These are phyloP conservation scores for Tritrichomonas foetus DNA, from an alignment of 208 protist species.

Conservation along the genomic window DNA sequence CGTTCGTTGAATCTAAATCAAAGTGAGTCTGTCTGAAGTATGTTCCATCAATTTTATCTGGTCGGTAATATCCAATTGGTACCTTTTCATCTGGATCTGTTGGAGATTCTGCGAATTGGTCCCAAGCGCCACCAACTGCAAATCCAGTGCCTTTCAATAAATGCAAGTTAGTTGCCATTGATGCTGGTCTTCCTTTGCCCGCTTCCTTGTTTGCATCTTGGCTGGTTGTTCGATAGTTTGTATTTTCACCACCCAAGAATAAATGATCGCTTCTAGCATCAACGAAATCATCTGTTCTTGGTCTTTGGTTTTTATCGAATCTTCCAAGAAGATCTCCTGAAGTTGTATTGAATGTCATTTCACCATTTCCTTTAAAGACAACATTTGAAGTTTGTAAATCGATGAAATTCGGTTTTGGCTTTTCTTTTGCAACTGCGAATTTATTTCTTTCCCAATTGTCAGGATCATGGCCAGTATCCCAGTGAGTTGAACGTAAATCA, in stretches of 20 bases:
- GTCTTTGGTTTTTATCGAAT: not conserved
- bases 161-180: not conserved
- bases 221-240: not conserved
- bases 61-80: not conserved
- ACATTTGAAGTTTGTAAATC: not conserved
- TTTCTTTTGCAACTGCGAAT: not conserved
- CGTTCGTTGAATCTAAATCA: not conserved
- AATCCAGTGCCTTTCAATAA: not conserved
- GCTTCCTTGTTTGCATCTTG: not conserved
- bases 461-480: not conserved
- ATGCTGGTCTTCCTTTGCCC: not conserved
- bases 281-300: not conserved
- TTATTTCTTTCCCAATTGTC: not conserved
- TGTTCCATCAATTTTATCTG: not conserved
- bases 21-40: not conserved
- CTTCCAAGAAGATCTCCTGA: not conserved
- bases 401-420: not conserved
- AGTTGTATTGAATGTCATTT: not conserved
- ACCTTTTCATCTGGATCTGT: not conserved
- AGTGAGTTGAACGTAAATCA: not conserved
- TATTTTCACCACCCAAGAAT: not conserved
- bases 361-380: not conserved
- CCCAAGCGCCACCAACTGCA: not conserved
- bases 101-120: not conserved
- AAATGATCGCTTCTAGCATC: not conserved